phyloP scores from a whole-genome alignment of 495 filamentous ascomycete genomes.

The Cryomyces minteri region DNA sequence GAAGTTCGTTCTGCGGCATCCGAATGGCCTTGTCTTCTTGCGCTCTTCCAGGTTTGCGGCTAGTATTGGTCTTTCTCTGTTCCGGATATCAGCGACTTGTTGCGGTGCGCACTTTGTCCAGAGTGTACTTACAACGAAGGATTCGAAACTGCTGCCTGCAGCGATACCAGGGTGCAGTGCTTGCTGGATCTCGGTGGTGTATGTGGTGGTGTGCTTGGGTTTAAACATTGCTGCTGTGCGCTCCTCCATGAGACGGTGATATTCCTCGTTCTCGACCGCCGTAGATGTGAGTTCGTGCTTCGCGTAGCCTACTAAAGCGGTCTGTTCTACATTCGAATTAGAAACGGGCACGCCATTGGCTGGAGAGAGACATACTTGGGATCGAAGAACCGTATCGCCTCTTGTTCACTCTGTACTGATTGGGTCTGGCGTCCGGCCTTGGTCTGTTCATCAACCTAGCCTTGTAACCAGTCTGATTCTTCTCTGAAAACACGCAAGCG shows the following conservation, averaged over 20 bases:
- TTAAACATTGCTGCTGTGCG: slow-evolving; percentile 44
- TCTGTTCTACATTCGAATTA: slow-evolving; percentile 43
- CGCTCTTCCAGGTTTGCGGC: slow-evolving; percentile 18
- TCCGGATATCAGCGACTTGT: slow-evolving; percentile 4
- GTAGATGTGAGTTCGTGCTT: slow-evolving; percentile 61
- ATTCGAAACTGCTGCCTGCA: slow-evolving; percentile 26
- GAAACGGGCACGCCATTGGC: background rate
- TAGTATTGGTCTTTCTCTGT: slow-evolving; percentile 1
- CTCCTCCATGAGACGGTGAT: slow-evolving; percentile 37
- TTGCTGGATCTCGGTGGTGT: slow-evolving; percentile 20
- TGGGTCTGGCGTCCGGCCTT: background rate
- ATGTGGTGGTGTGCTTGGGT: slow-evolving; percentile 35
- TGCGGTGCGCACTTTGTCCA: slow-evolving; percentile 2
- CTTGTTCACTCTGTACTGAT: background rate
- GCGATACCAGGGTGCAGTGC: background rate
- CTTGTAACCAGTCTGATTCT: slow-evolving; percentile 61
- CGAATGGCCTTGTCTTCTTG: slow-evolving; percentile 70
- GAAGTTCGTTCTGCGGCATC: slow-evolving; percentile 67
- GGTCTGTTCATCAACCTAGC: background rate
- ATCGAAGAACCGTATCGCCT: slow-evolving; percentile 20
- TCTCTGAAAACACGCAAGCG: slow-evolving; percentile 79
- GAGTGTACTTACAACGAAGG: slow-evolving; percentile 36
- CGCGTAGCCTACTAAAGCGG: slow-evolving; percentile 51
- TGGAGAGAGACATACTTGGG: slow-evolving; percentile 42
- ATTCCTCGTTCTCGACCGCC: slow-evolving; percentile 58